These are phyloP conservation scores for Telopea speciosissima DNA, from an alignment of 177 flowering plant genomes.

Conservation along the genomic window DNA sequence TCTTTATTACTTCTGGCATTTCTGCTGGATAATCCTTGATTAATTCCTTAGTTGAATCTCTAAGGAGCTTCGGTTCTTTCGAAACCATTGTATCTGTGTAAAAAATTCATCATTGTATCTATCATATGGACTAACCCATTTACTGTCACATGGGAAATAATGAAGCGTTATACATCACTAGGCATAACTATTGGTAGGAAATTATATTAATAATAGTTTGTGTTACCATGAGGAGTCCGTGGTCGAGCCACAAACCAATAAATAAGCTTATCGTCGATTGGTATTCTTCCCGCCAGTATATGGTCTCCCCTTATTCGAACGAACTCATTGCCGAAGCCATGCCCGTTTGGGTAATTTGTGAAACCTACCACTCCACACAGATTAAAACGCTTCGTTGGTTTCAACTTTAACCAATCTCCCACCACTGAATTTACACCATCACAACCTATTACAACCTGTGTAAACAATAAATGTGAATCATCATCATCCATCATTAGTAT, in stretches of 20 bases:
- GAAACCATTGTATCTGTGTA: constrained; percentile 21
- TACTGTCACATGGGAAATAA: too few species aligned
- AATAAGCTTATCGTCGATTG: constrained; percentile 26
- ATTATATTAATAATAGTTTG: too few species aligned
- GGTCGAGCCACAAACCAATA: constrained; percentile 33
- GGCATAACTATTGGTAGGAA: too few species aligned
- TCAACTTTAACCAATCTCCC: constrained; percentile 31
- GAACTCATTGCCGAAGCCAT: constrained; percentile 16
- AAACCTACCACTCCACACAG: constrained; percentile 31
- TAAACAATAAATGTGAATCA: too few species aligned
- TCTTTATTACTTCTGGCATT: constrained; percentile 25
- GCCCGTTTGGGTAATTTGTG: constrained; percentile 38
- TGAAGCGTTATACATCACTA: too few species aligned
- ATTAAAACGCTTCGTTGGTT: constrained; percentile 18
- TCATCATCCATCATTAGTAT: too few species aligned
- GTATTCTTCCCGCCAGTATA: constrained; percentile 25
- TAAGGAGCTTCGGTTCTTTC: constrained; percentile 28
- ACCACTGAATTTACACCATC: constrained; percentile 46
- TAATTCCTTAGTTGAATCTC: constrained; percentile 15
- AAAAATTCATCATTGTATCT: background rate
- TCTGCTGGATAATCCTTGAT: constrained; percentile 30
- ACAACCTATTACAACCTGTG: constrained; percentile 47
- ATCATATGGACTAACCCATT: too few species aligned
- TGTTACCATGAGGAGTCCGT: constrained; percentile 22
- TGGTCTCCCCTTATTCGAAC: background rate